These are phyloP conservation scores for Trifolium fragiferum DNA, from an alignment of 306 rosid species.

Conservation along the genomic window DNA sequence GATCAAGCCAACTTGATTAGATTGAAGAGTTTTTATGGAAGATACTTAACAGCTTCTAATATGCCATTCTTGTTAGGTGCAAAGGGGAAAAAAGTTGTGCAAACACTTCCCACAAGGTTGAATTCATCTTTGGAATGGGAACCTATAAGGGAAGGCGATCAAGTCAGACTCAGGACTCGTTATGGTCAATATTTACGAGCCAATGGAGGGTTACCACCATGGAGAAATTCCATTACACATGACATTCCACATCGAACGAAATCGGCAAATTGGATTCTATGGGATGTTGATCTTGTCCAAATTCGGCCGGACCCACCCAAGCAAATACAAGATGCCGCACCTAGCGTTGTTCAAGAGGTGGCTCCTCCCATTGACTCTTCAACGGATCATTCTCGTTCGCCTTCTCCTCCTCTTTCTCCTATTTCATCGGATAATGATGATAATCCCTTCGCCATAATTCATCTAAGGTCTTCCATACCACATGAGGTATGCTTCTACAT, in stretches of 20 bases:
- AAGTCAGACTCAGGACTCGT: slow-evolving; percentile 61
- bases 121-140: slow-evolving; percentile 80
- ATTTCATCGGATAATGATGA: neutral
- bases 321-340: neutral
- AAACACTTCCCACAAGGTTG: slow-evolving; percentile 55
- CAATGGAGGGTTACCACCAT: slow-evolving; percentile 75
- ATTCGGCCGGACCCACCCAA: slow-evolving; percentile 42
- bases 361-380: neutral
- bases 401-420: neutral
- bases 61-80: slow-evolving; percentile 61
- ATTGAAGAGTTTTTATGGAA: slow-evolving; percentile 65
- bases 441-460: slow-evolving; percentile 18
- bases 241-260: slow-evolving; percentile 60
- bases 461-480: slow-evolving; percentile 36
- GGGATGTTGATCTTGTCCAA: slow-evolving; percentile 74
- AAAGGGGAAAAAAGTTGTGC: slow-evolving; percentile 74
- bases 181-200: slow-evolving; percentile 71
- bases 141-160: slow-evolving; percentile 63
- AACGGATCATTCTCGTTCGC: neutral
- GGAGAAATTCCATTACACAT: slow-evolving; percentile 79
- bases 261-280: slow-evolving; percentile 65
- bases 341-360: neutral
- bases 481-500: slow-evolving; percentile 44
- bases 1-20: slow-evolving; percentile 41
- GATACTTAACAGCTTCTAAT: slow-evolving; percentile 72